A percentile compares a stretch with the other conserved stretches of the same genome.
These are phyloP conservation scores for Thielaviopsis euricoi DNA, from an alignment of 2,329 filamentous ascomycete genomes.

Conservation along the genomic window DNA sequence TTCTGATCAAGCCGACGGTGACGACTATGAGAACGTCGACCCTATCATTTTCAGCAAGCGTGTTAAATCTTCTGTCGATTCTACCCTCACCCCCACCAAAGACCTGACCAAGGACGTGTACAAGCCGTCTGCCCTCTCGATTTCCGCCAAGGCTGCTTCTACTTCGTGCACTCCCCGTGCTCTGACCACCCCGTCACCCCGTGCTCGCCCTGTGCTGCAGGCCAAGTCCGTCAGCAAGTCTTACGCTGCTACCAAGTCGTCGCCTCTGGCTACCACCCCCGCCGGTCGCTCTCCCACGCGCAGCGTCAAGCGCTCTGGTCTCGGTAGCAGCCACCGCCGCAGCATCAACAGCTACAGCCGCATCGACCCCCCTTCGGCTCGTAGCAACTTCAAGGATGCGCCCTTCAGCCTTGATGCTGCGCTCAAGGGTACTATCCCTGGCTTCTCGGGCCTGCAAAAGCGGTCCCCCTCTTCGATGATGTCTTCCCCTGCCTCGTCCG, in stretches of 20 bases:
- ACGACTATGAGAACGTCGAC: slow-evolving; percentile 46
- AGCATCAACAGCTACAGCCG: slow-evolving; percentile 49
- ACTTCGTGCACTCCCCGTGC: slow-evolving; percentile 20
- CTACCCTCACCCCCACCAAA: slow-evolving; percentile 18
- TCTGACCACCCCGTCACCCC: slow-evolving; percentile 18
- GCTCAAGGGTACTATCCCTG: slow-evolving; percentile 56
- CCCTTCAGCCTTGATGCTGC: slow-evolving; percentile 79
- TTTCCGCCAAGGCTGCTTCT: slow-evolving; percentile 14
- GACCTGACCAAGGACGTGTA: slow-evolving; percentile 27
- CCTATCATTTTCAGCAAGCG: slow-evolving; percentile 41
- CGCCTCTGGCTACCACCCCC: slow-evolving; percentile 32
- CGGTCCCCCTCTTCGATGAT: neutral
- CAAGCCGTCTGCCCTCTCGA: slow-evolving; percentile 27
- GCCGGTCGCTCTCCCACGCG: slow-evolving; percentile 69
- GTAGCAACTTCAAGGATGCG: slow-evolving; percentile 29
- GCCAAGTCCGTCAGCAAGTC: slow-evolving; percentile 33
- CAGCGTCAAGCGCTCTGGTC: slow-evolving; percentile 43
- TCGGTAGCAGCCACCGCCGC: slow-evolving; percentile 43
- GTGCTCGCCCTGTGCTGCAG: slow-evolving; percentile 30
- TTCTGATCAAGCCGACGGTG: slow-evolving; percentile 28
- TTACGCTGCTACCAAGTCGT: slow-evolving; percentile 29
- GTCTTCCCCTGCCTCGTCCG: slow-evolving; percentile 18
- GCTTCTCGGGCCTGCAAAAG: slow-evolving; percentile 32
- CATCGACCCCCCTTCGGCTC: slow-evolving; percentile 52
- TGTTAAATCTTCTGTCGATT: slow-evolving; percentile 28